phyloP scores from a whole-genome alignment of 805 yeast genomes.

The Lipomyces japonicus region DNA sequence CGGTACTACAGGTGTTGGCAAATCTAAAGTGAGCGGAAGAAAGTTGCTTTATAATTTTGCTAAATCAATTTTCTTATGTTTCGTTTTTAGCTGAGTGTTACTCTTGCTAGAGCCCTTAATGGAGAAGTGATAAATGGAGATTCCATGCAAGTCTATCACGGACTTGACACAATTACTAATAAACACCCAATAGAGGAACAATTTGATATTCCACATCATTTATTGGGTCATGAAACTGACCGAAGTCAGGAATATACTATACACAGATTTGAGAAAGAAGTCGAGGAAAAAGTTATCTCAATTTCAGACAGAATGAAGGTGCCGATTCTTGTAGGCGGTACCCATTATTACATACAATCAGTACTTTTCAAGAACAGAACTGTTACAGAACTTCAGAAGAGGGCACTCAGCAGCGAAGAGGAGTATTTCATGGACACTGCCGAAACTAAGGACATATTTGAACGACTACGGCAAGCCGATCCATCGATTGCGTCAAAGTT shows the following conservation, averaged over 20 bases:
- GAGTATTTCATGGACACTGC: constrained; percentile 14
- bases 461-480: constrained; percentile 52
- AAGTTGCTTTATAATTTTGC: neutral
- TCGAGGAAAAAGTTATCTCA: constrained; percentile 51
- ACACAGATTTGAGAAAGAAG: constrained; percentile 74
- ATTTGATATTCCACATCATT: constrained; percentile 73
- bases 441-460: constrained; percentile 38
- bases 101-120: constrained; percentile 66
- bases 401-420: constrained; percentile 12
- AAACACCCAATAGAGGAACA: constrained; percentile 84
- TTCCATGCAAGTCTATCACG: constrained; percentile 90
- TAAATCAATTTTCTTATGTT: neutral
- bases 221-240: constrained; percentile 67
- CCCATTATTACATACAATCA: constrained; percentile 86
- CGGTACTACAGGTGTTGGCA: constrained; percentile 97
- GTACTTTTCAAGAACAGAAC: constrained; percentile 68
- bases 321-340: constrained; percentile 92
- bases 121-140: constrained; percentile 96
- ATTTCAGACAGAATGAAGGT: constrained; percentile 64
- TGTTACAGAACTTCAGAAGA: constrained; percentile 39
- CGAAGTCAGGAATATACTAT: constrained; percentile 82
- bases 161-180: constrained; percentile 74
- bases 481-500: constrained; percentile 73
- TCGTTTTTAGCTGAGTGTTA: constrained; percentile 59
- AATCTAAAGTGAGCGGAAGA: constrained; percentile 59